phyloP scores from a whole-genome alignment of 805 yeast genomes.

The Candida orba region DNA sequence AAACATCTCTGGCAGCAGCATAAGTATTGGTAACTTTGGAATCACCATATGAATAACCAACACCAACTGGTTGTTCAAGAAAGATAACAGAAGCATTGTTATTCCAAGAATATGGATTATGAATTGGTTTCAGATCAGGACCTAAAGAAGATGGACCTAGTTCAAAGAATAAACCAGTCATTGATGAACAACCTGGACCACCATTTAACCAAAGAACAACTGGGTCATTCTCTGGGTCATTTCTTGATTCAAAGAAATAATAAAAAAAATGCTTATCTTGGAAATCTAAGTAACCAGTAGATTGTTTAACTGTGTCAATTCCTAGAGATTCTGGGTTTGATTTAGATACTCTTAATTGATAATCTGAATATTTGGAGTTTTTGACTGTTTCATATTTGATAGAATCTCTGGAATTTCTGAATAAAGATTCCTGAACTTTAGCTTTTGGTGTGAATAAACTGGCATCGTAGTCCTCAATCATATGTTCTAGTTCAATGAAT shows the following conservation, averaged over 20 bases:
- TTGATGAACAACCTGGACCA: conserved; percentile 93
- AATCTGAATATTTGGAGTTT: conserved; percentile 8
- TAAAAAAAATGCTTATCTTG: conserved; percentile 78
- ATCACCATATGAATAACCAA: conserved; percentile 79
- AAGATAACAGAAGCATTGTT: conserved; percentile 82
- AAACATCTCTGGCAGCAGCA: conserved; percentile 85
- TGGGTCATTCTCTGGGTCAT: conserved; percentile 82
- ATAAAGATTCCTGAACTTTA: conserved; percentile 7
- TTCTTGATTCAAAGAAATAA: conserved; percentile 85
- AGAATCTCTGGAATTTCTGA: not conserved
- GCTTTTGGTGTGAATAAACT: conserved; percentile 13
- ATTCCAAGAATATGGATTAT: conserved; percentile 88
- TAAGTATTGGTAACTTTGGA: conserved; percentile 58
- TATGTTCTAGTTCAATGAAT: conserved; percentile 5
- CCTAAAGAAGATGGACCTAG: conserved; percentile 81
- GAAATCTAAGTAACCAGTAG: conserved; percentile 77
- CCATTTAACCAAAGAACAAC: conserved; percentile 86
- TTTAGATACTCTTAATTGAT: conserved; percentile 14
- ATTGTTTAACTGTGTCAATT: conserved; percentile 72
- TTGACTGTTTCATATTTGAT: not conserved
- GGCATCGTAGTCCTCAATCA: conserved; percentile 9
- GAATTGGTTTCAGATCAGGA: conserved; percentile 55
- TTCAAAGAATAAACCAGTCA: conserved; percentile 86
- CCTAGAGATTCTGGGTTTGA: conserved; percentile 46
- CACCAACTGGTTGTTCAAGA: conserved; percentile 91